Evolutionary conservation across 2,329 filamentous ascomycete genomes (phyloP), one percentile per base, ranked within the genome.

Genomic region (Calonectria hongkongensis): DNA sequence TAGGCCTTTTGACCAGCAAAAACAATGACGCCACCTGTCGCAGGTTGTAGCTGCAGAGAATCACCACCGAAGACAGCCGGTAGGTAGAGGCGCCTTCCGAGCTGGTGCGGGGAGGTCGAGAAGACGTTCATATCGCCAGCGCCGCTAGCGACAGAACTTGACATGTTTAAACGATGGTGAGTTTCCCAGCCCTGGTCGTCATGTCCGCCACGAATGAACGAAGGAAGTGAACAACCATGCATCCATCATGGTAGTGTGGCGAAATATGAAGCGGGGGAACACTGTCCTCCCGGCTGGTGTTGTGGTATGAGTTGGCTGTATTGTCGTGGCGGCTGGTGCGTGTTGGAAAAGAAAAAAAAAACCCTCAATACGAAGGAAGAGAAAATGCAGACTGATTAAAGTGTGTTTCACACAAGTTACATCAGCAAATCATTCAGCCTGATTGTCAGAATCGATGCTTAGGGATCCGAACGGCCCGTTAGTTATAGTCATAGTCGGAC

Each of bases 1-100:
- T 56, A 56, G 28, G 51, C 51, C 51, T 56, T 56, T n/a, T 56
- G 51, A n/a, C 30, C 51, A 36, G 30, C 51, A 30, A 56, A 56
- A 56, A 56, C 13, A 36, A 56, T n/a, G 12, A 36, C 16, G 3
- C 51, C 51, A n/a, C 51, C 51, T 9, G 51, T 56, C 18, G 51
- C 33, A 18, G 51, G 51, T 30, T 56, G 51, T 13, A 56, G 28
- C 50, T 54, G 50, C 12, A 56, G 18, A 3, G 51, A 18, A 5
- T 10, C 2, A 30, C 18, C 30, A 15, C 51, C 18, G 21, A 4
- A 36, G 30, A 18, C 28, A 21, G 18, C 33, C 13, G 51, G 51
- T 3, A 56, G 51, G 10, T 56, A 18, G 30, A 56, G 51, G 51
- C 51, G 51, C 18, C 51, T 30, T 18, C 51, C 51, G 13, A 56